Evolutionary conservation across 1,284 basidiomycete genomes (phyloP), one percentile per base, ranked within the genome.

Genomic region (Apiotrichum akiyoshidainum): DNA sequence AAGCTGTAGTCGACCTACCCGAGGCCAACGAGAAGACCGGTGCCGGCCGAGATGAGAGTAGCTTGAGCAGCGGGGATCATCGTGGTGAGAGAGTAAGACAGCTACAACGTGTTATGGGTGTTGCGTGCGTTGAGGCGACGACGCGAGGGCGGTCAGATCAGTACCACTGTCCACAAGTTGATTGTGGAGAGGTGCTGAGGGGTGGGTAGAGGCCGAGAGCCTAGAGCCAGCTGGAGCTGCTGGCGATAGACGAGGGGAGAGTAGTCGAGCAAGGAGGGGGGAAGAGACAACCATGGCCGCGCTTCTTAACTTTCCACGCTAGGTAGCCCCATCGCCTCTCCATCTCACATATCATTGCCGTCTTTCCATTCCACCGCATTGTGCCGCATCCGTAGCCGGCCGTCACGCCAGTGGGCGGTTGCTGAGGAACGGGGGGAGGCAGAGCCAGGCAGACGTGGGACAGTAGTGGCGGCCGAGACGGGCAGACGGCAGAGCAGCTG

Each of bases 31-130:
- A 62, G 35, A 19, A 62, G 51, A 7, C 58, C 13, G 6, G 50
- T n/a, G 13, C 60, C 60, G 7, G 57, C 33, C 19, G 48, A 31
- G 52, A 62, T 45, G 41, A 57, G 47, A 3, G 54, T 44, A 17
- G 48, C 52, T 19, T 59, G 60, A 17, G 13, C 34, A 21, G 46
- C 17, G 35, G 21, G 34, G 26, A 54, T 42, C 50, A 57, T 54
- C 2, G 35, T 37, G 34, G 21, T 16, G 19, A 40, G 37, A 9
- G 48, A 50, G 35, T 21, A 7, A 31, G 26, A 31, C 4, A 31
- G 26, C 26, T 31, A 31, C 26, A 31, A 31, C 26, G 26, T 7
- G 3, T 31, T 3, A 31, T 31, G 13, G 14, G 12, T 31, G 22
- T 11, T 17, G 17, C 12, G 45, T 16, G 45, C 5, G 16, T 31